Evolutionary conservation across 139 green algal species (phyloP).

Genomic region (Asterochloris sp.): DNA sequence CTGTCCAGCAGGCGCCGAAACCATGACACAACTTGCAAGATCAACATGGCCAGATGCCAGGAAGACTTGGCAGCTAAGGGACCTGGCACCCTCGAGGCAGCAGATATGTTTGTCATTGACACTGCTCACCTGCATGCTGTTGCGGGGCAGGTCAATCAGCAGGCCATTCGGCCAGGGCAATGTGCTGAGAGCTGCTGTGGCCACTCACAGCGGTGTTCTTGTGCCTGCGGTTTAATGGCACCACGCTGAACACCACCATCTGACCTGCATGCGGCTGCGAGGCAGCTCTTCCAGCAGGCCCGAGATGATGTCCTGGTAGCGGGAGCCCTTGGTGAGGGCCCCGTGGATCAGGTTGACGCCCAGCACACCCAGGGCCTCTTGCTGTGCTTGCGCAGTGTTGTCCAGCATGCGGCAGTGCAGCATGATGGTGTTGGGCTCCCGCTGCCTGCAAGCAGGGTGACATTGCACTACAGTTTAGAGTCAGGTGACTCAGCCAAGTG

Average conservation of each 20-base stretch:
- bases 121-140: too few species aligned
- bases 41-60: too few species aligned
- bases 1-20: too few species aligned
- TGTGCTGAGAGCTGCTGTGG: neutral
- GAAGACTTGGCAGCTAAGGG: too few species aligned
- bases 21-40: too few species aligned
- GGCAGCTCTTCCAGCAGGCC: constrained; percentile 34
- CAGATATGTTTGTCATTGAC: too few species aligned
- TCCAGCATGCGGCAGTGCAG: constrained; percentile 54
- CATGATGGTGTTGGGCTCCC: constrained; percentile 38
- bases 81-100: too few species aligned
- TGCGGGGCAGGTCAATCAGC: too few species aligned
- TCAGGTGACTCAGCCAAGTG: too few species aligned
- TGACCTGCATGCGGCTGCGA: constrained; percentile 31
- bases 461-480: neutral
- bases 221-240: neutral
- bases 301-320: constrained; percentile 23
- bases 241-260: neutral
- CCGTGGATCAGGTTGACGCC: constrained; percentile 51
- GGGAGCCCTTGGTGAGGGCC: constrained; percentile 23
- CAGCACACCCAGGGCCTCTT: constrained; percentile 46
- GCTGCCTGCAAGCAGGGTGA: constrained; percentile 10
- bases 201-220: neutral
- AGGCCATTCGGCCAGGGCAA: too few species aligned
- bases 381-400: constrained; percentile 38